Percentiles rank a stretch among this genome's conserved stretches.
phyloP scores from a whole-genome alignment of 441 rosid genomes.

The Corymbia citriodora region DNA sequence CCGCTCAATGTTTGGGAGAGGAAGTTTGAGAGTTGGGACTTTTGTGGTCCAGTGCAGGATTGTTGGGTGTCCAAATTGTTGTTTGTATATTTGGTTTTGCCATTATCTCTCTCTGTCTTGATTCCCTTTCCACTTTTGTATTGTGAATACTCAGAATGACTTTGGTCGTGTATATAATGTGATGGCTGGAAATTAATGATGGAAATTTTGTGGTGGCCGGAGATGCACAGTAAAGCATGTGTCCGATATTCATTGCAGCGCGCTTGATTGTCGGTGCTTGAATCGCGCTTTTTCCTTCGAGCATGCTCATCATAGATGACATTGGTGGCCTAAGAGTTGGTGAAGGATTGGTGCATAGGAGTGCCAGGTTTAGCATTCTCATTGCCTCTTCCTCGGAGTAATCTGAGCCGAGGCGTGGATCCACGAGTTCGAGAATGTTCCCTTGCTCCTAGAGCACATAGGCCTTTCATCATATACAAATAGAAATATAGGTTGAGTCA shows the following conservation, averaged over 20 bases:
- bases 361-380: constrained; percentile 43
- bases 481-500: neutral
- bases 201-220: too few species aligned
- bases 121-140: too few species aligned
- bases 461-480: constrained; percentile 22
- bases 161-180: too few species aligned
- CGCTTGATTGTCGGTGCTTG: constrained; percentile 52
- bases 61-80: too few species aligned
- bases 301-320: constrained; percentile 52
- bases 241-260: neutral
- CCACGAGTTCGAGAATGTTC: constrained; percentile 47
- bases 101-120: too few species aligned
- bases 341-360: constrained; percentile 47
- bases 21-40: too few species aligned
- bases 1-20: too few species aligned
- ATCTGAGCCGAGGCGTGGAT: constrained; percentile 30
- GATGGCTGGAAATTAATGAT: too few species aligned
- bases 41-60: too few species aligned
- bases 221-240: too few species aligned
- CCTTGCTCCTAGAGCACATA: constrained; percentile 51
- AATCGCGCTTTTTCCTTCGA: constrained; percentile 38
- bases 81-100: too few species aligned
- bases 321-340: constrained; percentile 50
- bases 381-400: constrained; percentile 35
- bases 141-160: too few species aligned